A percentile compares a stretch with the other conserved stretches of the same genome.
Evolutionary conservation across 2,329 filamentous ascomycete genomes (phyloP).

Genomic region (Colletotrichum musae): DNA sequence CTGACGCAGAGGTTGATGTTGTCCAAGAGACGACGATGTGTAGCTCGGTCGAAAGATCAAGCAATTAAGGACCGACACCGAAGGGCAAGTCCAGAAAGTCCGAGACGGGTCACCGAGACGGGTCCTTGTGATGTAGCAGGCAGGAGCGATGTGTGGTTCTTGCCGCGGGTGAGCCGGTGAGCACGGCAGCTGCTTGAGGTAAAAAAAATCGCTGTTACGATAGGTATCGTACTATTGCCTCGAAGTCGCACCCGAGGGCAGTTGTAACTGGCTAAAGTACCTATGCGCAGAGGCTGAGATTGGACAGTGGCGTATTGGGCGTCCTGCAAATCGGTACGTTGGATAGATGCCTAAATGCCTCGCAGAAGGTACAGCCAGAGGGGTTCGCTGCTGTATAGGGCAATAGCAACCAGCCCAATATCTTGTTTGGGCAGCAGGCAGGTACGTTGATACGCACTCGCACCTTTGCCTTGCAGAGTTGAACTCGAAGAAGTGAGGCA

Average conservation of each 20-base stretch:
- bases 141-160: conserved; percentile 6
- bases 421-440: not conserved
- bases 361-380: no score
- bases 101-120: not conserved
- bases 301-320: conserved; percentile 9
- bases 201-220: not conserved
- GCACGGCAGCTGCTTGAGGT: not conserved
- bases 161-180: conserved; percentile 9
- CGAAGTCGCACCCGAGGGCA: not conserved
- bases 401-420: not conserved
- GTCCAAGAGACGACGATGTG: conserved; percentile 2
- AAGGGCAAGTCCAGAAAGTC: not conserved
- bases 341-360: no score
- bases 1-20: not conserved
- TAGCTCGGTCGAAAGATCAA: conserved; percentile 10
- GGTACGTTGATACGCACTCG: not conserved
- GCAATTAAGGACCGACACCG: not conserved
- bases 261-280: not conserved
- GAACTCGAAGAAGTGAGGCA: no score
- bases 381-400: no score
- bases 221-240: not conserved
- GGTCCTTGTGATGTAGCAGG: not conserved
- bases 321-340: not conserved
- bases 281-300: not conserved
- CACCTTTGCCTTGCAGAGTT: not conserved